Percentiles rank a stretch among this genome's conserved stretches.
phyloP scores from a whole-genome alignment of 164 flowering plant genomes.

The Sedum album region DNA sequence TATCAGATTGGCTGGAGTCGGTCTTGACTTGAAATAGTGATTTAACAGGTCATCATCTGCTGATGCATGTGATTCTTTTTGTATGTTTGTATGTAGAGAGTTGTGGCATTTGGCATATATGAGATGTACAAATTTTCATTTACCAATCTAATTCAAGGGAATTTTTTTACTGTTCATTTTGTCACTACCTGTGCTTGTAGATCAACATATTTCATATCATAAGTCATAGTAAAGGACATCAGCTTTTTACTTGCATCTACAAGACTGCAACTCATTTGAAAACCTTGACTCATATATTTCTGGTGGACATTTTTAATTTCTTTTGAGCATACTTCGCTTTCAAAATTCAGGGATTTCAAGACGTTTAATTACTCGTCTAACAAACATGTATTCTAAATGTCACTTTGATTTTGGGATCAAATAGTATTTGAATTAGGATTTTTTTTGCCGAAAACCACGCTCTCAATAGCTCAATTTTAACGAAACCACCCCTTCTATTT shows the following conservation, averaged over 20 bases:
- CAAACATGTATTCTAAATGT: neutral
- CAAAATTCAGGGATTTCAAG: too few relatives aligned
- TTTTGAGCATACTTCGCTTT: too few relatives aligned
- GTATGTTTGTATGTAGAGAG: neutral
- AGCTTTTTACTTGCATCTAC: too few relatives aligned
- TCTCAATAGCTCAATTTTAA: too few relatives aligned
- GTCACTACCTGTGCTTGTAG: neutral
- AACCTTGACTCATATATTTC: neutral
- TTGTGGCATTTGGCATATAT: neutral
- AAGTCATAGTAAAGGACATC: neutral
- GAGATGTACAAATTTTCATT: neutral
- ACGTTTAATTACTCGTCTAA: too few relatives aligned
- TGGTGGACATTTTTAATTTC: neutral
- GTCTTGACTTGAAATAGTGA: conserved; percentile 18
- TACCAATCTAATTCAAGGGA: neutral
- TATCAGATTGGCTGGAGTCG: conserved; percentile 77
- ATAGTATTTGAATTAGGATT: too few relatives aligned
- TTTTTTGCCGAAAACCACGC: too few relatives aligned
- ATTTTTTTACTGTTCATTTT: neutral
- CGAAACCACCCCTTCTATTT: too few relatives aligned
- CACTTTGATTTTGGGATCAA: neutral
- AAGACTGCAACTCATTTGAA: neutral
- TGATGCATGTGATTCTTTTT: neutral
- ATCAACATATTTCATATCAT: neutral
- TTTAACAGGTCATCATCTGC: neutral